Evolutionary conservation across 1,284 basidiomycete genomes (phyloP), one percentile per base, ranked within the genome.

Genomic region (Pulveroboletus ridleyi): DNA sequence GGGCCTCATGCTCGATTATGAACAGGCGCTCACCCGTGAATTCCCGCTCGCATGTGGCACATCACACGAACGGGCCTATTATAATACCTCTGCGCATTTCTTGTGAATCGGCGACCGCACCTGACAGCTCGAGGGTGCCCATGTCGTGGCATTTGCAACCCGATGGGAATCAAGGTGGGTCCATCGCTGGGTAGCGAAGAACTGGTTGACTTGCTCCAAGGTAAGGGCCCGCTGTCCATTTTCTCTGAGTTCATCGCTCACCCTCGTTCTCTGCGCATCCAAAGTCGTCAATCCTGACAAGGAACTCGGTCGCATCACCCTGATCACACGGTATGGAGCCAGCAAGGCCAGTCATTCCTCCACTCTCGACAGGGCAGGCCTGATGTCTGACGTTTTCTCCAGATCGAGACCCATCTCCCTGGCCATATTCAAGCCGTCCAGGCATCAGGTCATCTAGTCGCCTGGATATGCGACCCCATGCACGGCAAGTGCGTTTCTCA

Each of bases 61-160:
- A 44, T 39, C 64, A 33, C 65, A 70, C 47, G 69, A 72, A n/a
- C 80, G 78, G 56, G 84, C 82, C n/a, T 83, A 84, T 73, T 96
- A 95, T 78, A 95, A 95, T 72, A 91, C 93, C 13, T 95, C 95
- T 10, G 93, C 95, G 9, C 96, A 98, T 77, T 97, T 97, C 78
- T 80, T 99, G 65, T 99, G 97, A 97, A 94, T 99, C 62, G 97
- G 97, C 0, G 97, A 99, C 79, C 87, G 97, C 58, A 99, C 97
- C n/a, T 82, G 97, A 55, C 95, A 98, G 78, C 80, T 98, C 5
- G 88, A 90, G 65, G 95, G 95, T 22, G 97, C 96, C 2, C 97
- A 99, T 75, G 89, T 98, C 42, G 95, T 58, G 95, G 96, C 7
- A 95, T 99, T 64, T 86, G 94, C 58, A 99, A 99, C 78, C 97